Evolutionary conservation across 371 early-diverging fungal genomes (phyloP), one percentile per base, ranked within the genome.

Genomic region (Apophysomyces variabilis): DNA sequence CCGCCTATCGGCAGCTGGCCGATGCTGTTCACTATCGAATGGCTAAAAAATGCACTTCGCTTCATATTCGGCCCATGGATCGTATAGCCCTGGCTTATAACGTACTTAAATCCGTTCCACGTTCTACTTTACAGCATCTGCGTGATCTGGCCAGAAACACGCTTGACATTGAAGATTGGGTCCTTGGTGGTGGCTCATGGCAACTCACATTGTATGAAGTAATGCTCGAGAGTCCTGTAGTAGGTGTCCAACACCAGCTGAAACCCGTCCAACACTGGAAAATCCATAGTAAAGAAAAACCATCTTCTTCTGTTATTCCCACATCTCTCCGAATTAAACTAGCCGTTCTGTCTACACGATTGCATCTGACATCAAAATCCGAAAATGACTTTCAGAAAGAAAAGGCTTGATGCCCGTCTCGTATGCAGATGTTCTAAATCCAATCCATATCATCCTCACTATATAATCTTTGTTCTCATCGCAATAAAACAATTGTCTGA

Each of bases 241-340:
- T 72, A 3, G 72, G 72, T 21, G 68, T 62, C 8, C 58, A 62
- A 18, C 71, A 71, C 26, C 71, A 71, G 56, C 64, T 71, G 14
- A 44, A 61, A 13, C 57, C 50, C 7, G 54, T 71, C 5, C 45
- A 65, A 36, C 44, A 65, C 7, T 71, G 71, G 71, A 65, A 65
- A 1, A 61, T 70, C 7, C 71, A 61, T 64, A 21, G 21, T 21
- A 50, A 21, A 21, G 21, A n/a, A 9, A n/a, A 50, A 21, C 60
- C 38, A 2, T 37, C 66, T 16, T 70, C 70, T 5, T 70, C 62
- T 8, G 43, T 62, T 14, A 38, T 70, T 38, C 71, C 71, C 26
- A 46, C 64, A 37, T 60, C 66, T 6, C 36, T 70, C 12, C 71
- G 71, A 36, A 38, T 70, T 60, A 70, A 70, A 54, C 57, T 70